A percentile compares a stretch with the other conserved stretches of the same genome.
phyloP scores from a whole-genome alignment of 169 alveolate species.

The Plasmodium ovale region DNA sequence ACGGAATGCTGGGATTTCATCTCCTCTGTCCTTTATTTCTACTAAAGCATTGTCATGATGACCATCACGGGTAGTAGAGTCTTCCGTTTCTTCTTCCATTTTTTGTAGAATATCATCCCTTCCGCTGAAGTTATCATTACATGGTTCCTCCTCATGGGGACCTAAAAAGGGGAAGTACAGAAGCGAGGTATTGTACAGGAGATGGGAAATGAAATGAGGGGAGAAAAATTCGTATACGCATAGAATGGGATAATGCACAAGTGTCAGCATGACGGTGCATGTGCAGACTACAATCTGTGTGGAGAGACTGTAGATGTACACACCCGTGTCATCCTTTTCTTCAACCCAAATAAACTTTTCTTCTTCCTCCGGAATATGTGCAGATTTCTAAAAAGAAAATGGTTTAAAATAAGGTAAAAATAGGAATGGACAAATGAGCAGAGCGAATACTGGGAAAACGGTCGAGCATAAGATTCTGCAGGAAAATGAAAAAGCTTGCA shows the following conservation, averaged over 20 bases:
- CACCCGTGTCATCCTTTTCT: constrained; percentile 44
- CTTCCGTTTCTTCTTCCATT: no score
- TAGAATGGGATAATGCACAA: no score
- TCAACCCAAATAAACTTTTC: constrained; percentile 73
- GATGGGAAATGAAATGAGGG: no score
- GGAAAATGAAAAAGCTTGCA: no score
- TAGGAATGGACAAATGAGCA: neutral
- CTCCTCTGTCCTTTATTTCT: constrained; percentile 17
- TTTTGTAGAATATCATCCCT: neutral
- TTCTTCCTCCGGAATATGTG: constrained; percentile 30
- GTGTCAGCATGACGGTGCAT: no score
- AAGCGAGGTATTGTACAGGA: no score
- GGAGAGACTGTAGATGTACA: no score
- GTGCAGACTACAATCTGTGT: no score
- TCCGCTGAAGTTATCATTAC: neutral
- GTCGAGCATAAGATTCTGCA: neutral
- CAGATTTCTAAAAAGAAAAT: constrained; percentile 31
- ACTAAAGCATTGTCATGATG: neutral
- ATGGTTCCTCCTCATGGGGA: neutral
- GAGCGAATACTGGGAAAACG: neutral
- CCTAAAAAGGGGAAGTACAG: neutral
- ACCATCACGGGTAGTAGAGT: neutral
- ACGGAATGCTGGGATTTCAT: constrained; percentile 16
- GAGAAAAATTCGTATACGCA: no score
- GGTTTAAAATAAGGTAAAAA: no score